phyloP scores from a whole-genome alignment of 208 protist genomes.

The Plasmodiophora brassicae region DNA sequence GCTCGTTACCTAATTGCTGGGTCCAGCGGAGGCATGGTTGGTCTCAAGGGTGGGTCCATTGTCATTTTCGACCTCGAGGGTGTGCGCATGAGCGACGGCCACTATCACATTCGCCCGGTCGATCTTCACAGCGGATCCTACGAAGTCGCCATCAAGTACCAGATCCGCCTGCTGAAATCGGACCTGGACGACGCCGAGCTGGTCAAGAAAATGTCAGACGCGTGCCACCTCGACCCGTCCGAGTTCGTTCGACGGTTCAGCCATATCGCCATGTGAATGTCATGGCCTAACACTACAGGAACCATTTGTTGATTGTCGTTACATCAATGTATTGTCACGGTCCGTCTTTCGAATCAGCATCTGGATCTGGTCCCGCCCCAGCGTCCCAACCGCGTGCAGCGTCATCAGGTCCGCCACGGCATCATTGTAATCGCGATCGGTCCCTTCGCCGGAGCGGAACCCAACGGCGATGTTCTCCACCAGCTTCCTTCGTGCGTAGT shows the following conservation, averaged over 20 bases:
- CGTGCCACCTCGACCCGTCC: not conserved
- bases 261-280: not conserved
- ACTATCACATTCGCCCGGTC: not conserved
- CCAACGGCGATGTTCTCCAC: too few species aligned
- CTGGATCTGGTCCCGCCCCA: too few species aligned
- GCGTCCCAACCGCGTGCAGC: too few species aligned
- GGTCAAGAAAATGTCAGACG: not conserved
- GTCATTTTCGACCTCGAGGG: not conserved
- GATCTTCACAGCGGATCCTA: not conserved
- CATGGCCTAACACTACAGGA: too few species aligned
- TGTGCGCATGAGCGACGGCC: not conserved
- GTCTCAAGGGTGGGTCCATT: not conserved
- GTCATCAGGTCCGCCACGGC: too few species aligned
- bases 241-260: not conserved
- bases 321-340: too few species aligned
- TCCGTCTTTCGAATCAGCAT: too few species aligned
- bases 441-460: too few species aligned
- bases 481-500: too few species aligned
- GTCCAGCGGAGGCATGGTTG: not conserved
- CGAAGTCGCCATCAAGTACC: constrained; percentile 9
- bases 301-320: too few species aligned
- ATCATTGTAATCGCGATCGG: too few species aligned
- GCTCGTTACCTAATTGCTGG: not conserved
- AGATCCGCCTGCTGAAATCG: not conserved
- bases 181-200: not conserved